A percentile compares a stretch with the other conserved stretches of the same genome.
These are phyloP conservation scores for Colletotrichum coccodes DNA, from an alignment of 2,329 filamentous ascomycete genomes.

Conservation along the genomic window DNA sequence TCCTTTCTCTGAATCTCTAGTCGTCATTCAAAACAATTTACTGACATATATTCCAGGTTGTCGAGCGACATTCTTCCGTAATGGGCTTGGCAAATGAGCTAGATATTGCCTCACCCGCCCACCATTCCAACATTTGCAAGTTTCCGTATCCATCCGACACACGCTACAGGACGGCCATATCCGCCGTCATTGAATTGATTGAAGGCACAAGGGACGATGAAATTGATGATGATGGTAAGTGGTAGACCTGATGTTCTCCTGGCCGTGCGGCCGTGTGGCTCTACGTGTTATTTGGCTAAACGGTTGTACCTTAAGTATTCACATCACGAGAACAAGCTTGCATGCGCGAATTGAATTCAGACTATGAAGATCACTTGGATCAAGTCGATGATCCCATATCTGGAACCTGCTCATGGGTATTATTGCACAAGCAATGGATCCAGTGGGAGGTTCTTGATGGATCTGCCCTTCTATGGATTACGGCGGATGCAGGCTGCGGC, in stretches of 20 bases:
- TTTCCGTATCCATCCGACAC: background rate
- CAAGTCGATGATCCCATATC: background rate
- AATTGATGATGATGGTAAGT: background rate
- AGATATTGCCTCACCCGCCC: background rate
- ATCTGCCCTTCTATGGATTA: background rate
- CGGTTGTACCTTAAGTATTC: background rate
- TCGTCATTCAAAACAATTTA: too few species aligned
- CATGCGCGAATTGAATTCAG: background rate
- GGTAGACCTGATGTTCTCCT: too few species aligned
- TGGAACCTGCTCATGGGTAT: background rate
- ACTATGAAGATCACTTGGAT: background rate
- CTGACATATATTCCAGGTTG: background rate
- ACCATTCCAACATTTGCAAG: background rate
- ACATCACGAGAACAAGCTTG: background rate
- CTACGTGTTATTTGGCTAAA: too few species aligned
- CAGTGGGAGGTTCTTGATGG: background rate
- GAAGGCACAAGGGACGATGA: too few species aligned
- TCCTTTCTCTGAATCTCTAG: rapidly evolving
- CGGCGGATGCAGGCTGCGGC: background rate
- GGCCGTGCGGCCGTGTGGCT: too few species aligned
- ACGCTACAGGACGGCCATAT: background rate
- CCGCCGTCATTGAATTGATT: too few species aligned
- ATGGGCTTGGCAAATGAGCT: background rate
- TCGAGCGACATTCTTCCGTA: background rate
- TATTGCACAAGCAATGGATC: background rate